Evolutionary conservation across 2,329 filamentous ascomycete genomes (phyloP), one percentile per base, ranked within the genome.

Genomic region (Colletotrichum sp.): DNA sequence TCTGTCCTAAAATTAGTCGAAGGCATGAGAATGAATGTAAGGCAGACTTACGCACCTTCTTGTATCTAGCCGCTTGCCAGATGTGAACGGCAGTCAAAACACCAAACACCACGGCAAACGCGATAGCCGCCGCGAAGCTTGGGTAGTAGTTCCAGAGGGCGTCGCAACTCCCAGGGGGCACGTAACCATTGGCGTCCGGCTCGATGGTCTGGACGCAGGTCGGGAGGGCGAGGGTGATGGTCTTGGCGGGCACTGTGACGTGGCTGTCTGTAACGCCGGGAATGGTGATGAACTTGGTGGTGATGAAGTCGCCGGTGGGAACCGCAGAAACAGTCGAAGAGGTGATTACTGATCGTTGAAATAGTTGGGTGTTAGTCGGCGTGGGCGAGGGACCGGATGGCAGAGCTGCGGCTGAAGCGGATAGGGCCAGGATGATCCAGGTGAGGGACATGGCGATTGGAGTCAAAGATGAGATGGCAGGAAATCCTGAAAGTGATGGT

Each of bases 171-270:
- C 82, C 82, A 0, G 83, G 82, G 0, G 83, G 82, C 1, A 85
- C 64, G 39, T 83, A 80, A 8, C 83, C 83, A 28, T 84, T 84
- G 36, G 78, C 75, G 61, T 84, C 83, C 2, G 83, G 82, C 11
- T 78, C 75, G 4, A 82, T 80, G 2, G 81, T 85, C 71, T 84
- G 84, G 1, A 82, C 75, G 74, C 85, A 86, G 5, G 84, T 86
- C 15, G 84, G 84, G 2, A 82, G 59, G 11, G 77, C 79, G 2
- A 84, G 76, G 27, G 80, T 63, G 30, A 84, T 81, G 2, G 84
- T 86, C 34, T 82, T 80, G 6, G 73, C 82, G 4, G 84, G 80
- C 19, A 82, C 76, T 0, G 79, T 83, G 22, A 79, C 78, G 22
- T 81, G 72, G 5, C 61, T 77, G 68, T 82, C 78, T n/a, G 82